Evolutionary conservation across 1,284 basidiomycete species (phyloP).

Genomic region (Exobasidium rhododendri): DNA sequence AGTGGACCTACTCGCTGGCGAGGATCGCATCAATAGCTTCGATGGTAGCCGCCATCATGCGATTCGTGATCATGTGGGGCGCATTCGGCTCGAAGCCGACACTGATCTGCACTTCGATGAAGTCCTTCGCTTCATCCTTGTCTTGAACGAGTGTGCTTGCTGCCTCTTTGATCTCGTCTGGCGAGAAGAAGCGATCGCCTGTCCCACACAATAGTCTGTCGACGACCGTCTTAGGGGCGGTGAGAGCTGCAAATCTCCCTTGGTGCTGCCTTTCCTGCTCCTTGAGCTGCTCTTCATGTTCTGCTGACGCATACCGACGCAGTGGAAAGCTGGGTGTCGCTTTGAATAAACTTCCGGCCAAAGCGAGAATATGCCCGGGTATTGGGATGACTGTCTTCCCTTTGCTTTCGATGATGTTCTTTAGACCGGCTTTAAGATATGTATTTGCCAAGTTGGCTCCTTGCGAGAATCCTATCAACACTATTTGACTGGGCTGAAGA

Average conservation of each 20-base stretch:
- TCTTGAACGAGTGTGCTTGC: background rate
- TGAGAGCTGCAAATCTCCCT: background rate
- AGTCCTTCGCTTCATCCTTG: background rate
- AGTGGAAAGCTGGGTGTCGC: slow-evolving; percentile 1
- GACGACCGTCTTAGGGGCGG: background rate
- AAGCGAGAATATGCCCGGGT: slow-evolving; percentile 7
- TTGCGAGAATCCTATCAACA: slow-evolving; percentile 11
- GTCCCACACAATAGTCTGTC: slow-evolving; percentile 5
- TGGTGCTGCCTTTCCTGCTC: background rate
- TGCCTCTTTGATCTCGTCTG: slow-evolving; percentile 6
- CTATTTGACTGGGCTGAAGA: background rate
- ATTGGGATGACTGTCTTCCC: background rate
- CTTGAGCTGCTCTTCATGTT: background rate
- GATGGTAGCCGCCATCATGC: slow-evolving; percentile 9
- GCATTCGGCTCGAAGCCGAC: background rate
- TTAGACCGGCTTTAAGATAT: slow-evolving; percentile 7
- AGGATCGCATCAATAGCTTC: slow-evolving; percentile 7
- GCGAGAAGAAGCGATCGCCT: slow-evolving; percentile 2
- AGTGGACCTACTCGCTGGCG: too few relatives aligned
- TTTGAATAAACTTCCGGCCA: slow-evolving; percentile 1
- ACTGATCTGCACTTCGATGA: slow-evolving; percentile 5
- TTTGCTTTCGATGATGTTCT: background rate
- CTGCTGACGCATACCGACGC: background rate
- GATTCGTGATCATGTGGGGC: background rate
- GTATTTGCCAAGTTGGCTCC: slow-evolving; percentile 10